These are phyloP conservation scores for Psilocybe cubensis DNA, from an alignment of 768 basidiomycete genomes.

Conservation along the genomic window DNA sequence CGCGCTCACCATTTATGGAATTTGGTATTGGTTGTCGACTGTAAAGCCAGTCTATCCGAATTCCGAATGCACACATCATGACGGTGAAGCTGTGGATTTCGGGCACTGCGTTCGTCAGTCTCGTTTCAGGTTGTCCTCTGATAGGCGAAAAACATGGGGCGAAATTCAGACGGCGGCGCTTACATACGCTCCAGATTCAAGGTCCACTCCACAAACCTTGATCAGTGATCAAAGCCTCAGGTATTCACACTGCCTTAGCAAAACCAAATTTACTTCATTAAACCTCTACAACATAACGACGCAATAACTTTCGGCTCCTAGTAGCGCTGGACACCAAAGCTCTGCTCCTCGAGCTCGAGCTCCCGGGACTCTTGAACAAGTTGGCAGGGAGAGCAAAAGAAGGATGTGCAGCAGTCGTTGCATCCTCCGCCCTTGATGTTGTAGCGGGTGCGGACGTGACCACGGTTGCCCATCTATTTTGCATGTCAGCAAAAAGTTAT, in stretches of 20 bases:
- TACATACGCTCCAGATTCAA: too few species aligned
- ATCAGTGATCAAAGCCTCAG: too few species aligned
- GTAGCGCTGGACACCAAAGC: slow-evolving; percentile 24
- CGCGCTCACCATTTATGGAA: too few species aligned
- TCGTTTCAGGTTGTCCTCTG: too few species aligned
- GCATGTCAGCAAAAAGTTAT: background rate
- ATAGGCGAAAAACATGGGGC: too few species aligned
- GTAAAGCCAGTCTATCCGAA: too few species aligned
- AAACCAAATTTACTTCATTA: background rate
- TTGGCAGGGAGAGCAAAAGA: slow-evolving; percentile 50
- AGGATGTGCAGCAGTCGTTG: slow-evolving; percentile 42
- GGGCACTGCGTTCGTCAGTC: too few species aligned
- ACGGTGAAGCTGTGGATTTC: too few species aligned
- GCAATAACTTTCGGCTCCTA: background rate
- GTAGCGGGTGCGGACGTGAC: slow-evolving; percentile 45
- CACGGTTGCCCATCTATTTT: slow-evolving; percentile 36
- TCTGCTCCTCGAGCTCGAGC: slow-evolving; percentile 49
- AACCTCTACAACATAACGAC: slow-evolving; percentile 1
- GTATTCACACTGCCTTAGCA: slow-evolving; percentile 4
- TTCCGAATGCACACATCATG: too few species aligned
- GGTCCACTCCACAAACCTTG: too few species aligned
- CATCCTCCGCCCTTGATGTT: slow-evolving; percentile 46
- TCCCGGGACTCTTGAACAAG: slow-evolving; percentile 53
- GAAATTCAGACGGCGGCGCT: too few species aligned
- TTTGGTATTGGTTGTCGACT: too few species aligned